These are phyloP conservation scores for Volvariella volvacea DNA, from an alignment of 1,284 basidiomycete species.

Conservation along the genomic window DNA sequence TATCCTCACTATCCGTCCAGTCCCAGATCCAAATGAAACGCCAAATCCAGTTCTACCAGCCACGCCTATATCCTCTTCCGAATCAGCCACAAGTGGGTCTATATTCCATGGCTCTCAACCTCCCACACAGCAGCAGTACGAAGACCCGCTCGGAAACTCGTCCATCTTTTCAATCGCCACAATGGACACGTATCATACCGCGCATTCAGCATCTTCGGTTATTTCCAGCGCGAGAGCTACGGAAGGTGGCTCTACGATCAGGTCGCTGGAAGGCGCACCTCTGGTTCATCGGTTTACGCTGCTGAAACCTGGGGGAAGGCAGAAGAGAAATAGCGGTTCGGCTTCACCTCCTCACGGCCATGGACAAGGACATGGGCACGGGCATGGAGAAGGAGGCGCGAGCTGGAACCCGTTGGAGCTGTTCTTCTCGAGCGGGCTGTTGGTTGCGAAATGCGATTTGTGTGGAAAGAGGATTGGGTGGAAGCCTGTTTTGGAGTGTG, in stretches of 20 bases:
- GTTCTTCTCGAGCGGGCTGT: constrained; percentile 62
- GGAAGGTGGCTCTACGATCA: constrained; percentile 64
- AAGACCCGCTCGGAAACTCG: constrained; percentile 27
- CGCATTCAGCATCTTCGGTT: constrained; percentile 37
- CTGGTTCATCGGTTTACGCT: constrained; percentile 82
- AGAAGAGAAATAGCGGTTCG: constrained; percentile 29
- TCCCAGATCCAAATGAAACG: constrained; percentile 39
- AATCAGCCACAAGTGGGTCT: constrained; percentile 11
- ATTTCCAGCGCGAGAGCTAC: constrained; percentile 61
- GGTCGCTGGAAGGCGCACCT: constrained; percentile 36
- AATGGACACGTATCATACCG: constrained; percentile 64
- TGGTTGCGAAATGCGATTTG: constrained; percentile 74
- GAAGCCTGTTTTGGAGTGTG: constrained; percentile 82
- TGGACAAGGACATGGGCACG: constrained; percentile 11
- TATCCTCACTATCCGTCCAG: constrained; percentile 62
- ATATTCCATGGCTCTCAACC: not conserved
- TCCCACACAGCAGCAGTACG: not conserved
- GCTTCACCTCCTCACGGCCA: constrained; percentile 18
- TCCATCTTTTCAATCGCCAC: constrained; percentile 60
- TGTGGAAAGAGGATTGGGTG: constrained; percentile 78
- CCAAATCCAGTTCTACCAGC: constrained; percentile 24
- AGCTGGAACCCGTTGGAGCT: constrained; percentile 74
- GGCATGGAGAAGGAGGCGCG: constrained; percentile 25
- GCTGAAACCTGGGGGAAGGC: constrained; percentile 68
- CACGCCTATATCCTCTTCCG: constrained; percentile 17